phyloP scores from a whole-genome alignment of 2,329 filamentous ascomycete species.

The Arthroderma sp. region DNA sequence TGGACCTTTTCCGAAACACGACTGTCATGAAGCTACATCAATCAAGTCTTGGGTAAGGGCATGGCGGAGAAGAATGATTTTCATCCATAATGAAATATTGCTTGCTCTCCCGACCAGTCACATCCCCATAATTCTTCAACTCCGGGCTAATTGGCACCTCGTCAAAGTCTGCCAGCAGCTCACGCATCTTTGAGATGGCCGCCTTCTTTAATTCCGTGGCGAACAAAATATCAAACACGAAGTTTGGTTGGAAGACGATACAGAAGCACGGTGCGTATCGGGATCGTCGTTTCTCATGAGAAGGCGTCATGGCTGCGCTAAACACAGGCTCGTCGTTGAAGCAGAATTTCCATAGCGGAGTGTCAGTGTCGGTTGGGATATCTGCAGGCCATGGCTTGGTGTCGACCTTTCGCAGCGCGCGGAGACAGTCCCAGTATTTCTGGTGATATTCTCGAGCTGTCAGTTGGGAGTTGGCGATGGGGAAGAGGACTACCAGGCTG shows the following conservation, averaged over 20 bases:
- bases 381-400: not conserved
- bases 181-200: not conserved
- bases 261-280: not conserved
- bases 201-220: not conserved
- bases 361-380: not conserved
- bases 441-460: not conserved
- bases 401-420: not conserved
- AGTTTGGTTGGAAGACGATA: not conserved
- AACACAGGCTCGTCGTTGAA: not conserved
- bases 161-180: not conserved
- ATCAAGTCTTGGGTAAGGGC: not conserved
- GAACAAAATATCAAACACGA: not conserved
- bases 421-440: not conserved
- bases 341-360: not conserved
- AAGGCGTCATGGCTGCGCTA: not conserved
- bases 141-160: not conserved
- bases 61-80: not conserved
- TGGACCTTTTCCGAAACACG: not conserved
- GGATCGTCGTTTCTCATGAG: not conserved
- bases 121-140: not conserved
- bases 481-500: not conserved
- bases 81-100: conserved; percentile 1
- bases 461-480: not conserved
- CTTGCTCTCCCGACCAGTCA: not conserved
- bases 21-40: not conserved